Evolutionary conservation across 2,329 filamentous ascomycete genomes (phyloP), one percentile per base, ranked within the genome.

Genomic region (Alternaria solani): DNA sequence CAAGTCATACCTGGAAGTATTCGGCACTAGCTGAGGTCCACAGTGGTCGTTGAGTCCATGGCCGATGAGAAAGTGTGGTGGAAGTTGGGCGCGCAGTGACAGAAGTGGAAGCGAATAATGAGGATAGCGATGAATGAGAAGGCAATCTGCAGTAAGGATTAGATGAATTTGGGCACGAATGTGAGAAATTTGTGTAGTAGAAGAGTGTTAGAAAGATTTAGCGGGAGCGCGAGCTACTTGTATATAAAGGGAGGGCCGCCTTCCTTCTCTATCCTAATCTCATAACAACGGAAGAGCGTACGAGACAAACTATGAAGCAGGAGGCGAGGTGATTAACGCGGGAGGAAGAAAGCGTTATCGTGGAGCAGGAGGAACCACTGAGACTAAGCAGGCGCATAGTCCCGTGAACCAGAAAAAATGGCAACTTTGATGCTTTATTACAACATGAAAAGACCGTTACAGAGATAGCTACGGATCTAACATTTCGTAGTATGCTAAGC

Each of bases 11-110:
- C 55, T 51, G 55, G 59, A 43, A 51, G 55, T 42, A 46, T 55
- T 59, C 51, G 55, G 59, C 59, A 62, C 59, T 62, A 62, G 55
- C 59, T 62, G 59, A 62, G 59, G 59, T 62, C 59, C 55, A 59
- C 46, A 58, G 59, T 62, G 55, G 51, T 62, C 59, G 43, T 62
- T 55, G 47, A 59, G 49, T 59, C 43, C 39, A 62, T 62, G 59
- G 59, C 39, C 43, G 59, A 62, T 59, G 55, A 62, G 51, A 52
- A 48, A 55, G 57, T 54, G 51, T 55, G 51, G 57, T 59, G 57
- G 57, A 59, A 53, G 57, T 55, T 59, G 51, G 44, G 38, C 30
- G 51, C 36, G 57, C 53, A 56, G 58, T 61, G 52, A 56, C 47
- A 48, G 58, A 56, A 56, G 47, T 61, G 58, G 58, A 61, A 32